Base-by-base conservation (phyloP, 1,284 basidiomycete species). In the Schizophyllum commune region DNA sequence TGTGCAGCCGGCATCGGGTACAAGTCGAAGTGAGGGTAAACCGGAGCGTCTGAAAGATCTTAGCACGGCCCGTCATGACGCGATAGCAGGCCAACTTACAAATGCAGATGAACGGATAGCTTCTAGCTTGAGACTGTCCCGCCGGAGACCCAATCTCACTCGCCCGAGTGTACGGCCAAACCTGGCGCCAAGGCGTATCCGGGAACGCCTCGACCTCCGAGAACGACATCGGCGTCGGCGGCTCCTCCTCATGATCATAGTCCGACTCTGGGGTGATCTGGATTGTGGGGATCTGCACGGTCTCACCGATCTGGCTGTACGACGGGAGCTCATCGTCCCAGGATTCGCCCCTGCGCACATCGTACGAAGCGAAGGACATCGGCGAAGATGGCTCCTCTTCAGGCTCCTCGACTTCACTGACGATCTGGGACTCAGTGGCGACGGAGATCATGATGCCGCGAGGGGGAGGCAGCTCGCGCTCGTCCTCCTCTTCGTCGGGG, bases 111-210 rank as follows among this genome's bases (percentile, higher is more conserved):
- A 32, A 58, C 9, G 60, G 58, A 57, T 63, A 60, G n/a, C 52
- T 58, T 32, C 52, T 5, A 27, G 27, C 27, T 27, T 27, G 27
- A 27, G 27, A 27, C 27, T 27, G 3, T 27, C 3, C 5, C 27
- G 27, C 27, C 27, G 5, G 27, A 27, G 27, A 27, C 27, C 27
- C 27, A 27, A 27, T 5, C 5, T 27, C 27, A 5, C 27, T 5
- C 27, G 27, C 27, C 27, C 27, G 27, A 5, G 27, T 27, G 63
- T 71, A 72, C 0, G 73, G 73, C 67, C 71, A 74, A 27, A 72
- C 65, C 60, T 59, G 59, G 15, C 51, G 51, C 64, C 62, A 64
- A 9, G 65, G 61, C 11, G 22, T 55, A 9, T 55, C 52, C 17
- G 32, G 32, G 52, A 33, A 27, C 8, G 52, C 27, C 27, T 27